Evolutionary conservation across 345 rosid genomes (phyloP).

Genomic region (Lumnitzera racemosa): DNA sequence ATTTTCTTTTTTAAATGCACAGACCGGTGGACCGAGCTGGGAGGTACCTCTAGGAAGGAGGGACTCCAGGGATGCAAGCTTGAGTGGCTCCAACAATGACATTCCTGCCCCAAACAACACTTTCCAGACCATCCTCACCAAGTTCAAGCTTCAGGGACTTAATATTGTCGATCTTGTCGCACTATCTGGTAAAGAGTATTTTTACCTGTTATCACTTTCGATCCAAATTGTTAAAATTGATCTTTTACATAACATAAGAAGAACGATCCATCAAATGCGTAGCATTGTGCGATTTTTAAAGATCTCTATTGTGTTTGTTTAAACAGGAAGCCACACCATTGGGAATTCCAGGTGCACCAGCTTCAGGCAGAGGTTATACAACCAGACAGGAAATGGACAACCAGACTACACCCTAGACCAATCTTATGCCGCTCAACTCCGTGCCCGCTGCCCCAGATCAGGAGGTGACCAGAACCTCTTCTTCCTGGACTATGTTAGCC

Average conservation of each 20-base stretch:
- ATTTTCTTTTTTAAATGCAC: background rate
- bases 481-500: conserved; percentile 50
- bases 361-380: conserved; percentile 92
- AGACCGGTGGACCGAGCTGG: conserved; percentile 92
- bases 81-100: conserved; percentile 70
- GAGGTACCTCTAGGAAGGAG: conserved; percentile 82
- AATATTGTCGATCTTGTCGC: conserved; percentile 73
- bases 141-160: conserved; percentile 61
- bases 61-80: conserved; percentile 65
- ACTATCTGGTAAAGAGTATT: conserved; percentile 49
- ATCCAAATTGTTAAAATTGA: no score
- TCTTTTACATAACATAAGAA: no score
- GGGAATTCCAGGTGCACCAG: conserved; percentile 81
- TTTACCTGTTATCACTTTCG: no score
- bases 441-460: conserved; percentile 44
- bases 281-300: no score
- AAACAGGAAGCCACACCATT: conserved; percentile 82
- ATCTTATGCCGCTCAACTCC: conserved; percentile 44
- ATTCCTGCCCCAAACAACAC: conserved; percentile 72
- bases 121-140: conserved; percentile 55
- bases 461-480: conserved; percentile 71
- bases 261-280: no score
- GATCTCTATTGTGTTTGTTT: no score
- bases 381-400: conserved; percentile 66
- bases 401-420: conserved; percentile 68